phyloP scores from a whole-genome alignment of 1,139 yeast genomes.

The Kodamaea fungicola region DNA sequence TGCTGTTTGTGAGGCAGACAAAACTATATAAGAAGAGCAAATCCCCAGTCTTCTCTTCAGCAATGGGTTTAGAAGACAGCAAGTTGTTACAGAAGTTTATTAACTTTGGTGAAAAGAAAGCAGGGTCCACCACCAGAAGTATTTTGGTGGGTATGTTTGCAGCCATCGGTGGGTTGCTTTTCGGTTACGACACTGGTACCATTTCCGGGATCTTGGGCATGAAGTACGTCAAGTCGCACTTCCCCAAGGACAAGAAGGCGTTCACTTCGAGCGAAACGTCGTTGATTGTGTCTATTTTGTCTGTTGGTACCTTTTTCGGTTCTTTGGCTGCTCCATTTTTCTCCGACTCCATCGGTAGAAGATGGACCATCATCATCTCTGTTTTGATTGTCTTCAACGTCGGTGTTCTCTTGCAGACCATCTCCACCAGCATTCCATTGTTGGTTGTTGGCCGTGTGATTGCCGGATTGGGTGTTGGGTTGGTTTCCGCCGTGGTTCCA shows the following conservation, averaged over 20 bases:
- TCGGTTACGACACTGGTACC: conserved; percentile 79
- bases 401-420: conserved; percentile 62
- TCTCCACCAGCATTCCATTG: conserved; percentile 45
- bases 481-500: conserved; percentile 60
- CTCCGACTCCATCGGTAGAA: conserved; percentile 59
- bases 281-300: conserved; percentile 63
- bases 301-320: conserved; percentile 73
- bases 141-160: conserved; percentile 46
- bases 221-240: conserved; percentile 56
- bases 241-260: conserved; percentile 40
- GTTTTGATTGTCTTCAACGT: conserved; percentile 53
- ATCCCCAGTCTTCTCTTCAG: conserved; percentile 1
- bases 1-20: background rate
- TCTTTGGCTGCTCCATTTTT: conserved; percentile 53
- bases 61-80: conserved; percentile 40
- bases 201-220: conserved; percentile 75
- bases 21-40: background rate
- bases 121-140: conserved; percentile 47
- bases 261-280: conserved; percentile 47
- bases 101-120: conserved; percentile 42
- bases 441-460: conserved; percentile 48
- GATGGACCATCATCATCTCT: conserved; percentile 48
- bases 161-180: conserved; percentile 68
- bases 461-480: conserved; percentile 66
- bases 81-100: conserved; percentile 27